A percentile compares a stretch with the other conserved stretches of the same genome.
phyloP scores from a whole-genome alignment of 2,329 filamentous ascomycete genomes.

The Pseudogymnoascus sp. region DNA sequence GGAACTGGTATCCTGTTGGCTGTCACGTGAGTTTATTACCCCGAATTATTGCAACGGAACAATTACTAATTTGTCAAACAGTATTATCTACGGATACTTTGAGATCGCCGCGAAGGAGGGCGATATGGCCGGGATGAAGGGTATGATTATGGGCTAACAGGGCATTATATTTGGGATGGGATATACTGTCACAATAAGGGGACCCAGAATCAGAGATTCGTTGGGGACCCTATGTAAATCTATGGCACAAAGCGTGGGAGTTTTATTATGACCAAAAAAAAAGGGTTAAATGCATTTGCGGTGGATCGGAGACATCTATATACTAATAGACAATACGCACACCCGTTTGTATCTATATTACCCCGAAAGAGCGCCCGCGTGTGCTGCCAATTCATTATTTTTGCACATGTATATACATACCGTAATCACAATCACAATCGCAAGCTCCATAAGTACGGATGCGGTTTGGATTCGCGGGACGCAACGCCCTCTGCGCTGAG shows the following conservation, averaged over 20 bases:
- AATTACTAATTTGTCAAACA: conserved; percentile 35
- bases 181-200: conserved; percentile 8
- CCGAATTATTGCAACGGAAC: conserved; percentile 17
- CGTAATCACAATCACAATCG: not conserved
- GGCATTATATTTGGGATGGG: conserved; percentile 8
- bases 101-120: conserved; percentile 99
- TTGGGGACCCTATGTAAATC: not conserved
- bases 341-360: not conserved
- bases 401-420: not conserved
- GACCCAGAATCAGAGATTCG: not conserved
- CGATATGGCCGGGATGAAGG: conserved; percentile 76
- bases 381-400: not conserved
- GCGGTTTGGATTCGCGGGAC: not conserved
- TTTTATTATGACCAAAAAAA: conserved; percentile 8
- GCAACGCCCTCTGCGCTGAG: not conserved
- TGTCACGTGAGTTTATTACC: conserved; percentile 73
- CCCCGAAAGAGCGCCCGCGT: not conserved
- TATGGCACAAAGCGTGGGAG: conserved; percentile 7
- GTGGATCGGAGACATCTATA: conserved; percentile 6
- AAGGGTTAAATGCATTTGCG: conserved; percentile 6
- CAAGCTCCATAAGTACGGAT: not conserved
- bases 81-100: conserved; percentile 99
- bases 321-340: conserved; percentile 7
- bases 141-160: conserved; percentile 59
- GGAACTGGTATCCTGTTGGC: conserved; percentile 97